Conservation (phyloP, 2,329 filamentous ascomycete species). For the Pyrenophora tritici-repentis region DNA sequence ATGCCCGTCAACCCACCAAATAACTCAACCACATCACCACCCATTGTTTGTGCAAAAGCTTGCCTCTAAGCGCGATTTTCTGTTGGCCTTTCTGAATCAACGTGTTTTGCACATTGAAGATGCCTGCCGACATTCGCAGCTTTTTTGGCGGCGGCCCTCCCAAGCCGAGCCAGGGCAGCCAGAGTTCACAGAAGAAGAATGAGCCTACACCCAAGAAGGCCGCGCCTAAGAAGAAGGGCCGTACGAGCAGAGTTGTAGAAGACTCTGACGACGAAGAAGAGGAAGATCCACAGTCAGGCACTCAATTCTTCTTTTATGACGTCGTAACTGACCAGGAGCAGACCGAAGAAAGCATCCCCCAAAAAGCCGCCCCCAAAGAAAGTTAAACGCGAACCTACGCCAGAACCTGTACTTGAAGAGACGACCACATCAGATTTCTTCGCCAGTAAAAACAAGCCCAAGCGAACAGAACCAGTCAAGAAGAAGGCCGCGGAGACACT, state of each 20-base stretch:
- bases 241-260: constrained; percentile 61
- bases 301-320: not conserved
- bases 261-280: constrained; percentile 69
- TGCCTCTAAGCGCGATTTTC: not conserved
- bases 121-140: constrained; percentile 85
- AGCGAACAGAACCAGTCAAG: constrained; percentile 54
- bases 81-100: not conserved
- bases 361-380: constrained; percentile 67
- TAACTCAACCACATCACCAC: constrained; percentile 2
- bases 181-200: constrained; percentile 38
- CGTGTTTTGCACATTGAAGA: constrained; percentile 44
- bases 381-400: constrained; percentile 53
- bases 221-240: constrained; percentile 50
- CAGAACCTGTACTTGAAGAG: constrained; percentile 58
- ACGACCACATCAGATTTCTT: constrained; percentile 69
- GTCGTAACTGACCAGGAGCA: constrained; percentile 33
- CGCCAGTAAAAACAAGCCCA: constrained; percentile 61
- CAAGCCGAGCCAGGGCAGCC: constrained; percentile 52
- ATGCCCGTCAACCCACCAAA: constrained; percentile 10
- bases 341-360: constrained; percentile 51
- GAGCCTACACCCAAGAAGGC: constrained; percentile 45
- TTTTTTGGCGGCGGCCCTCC: constrained; percentile 84
- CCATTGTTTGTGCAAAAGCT: constrained; percentile 1
- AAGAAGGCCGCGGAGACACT: constrained; percentile 33
- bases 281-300: constrained; percentile 41